phyloP scores from a whole-genome alignment of 345 rosid species.

The Pseudoturritis turrita region DNA sequence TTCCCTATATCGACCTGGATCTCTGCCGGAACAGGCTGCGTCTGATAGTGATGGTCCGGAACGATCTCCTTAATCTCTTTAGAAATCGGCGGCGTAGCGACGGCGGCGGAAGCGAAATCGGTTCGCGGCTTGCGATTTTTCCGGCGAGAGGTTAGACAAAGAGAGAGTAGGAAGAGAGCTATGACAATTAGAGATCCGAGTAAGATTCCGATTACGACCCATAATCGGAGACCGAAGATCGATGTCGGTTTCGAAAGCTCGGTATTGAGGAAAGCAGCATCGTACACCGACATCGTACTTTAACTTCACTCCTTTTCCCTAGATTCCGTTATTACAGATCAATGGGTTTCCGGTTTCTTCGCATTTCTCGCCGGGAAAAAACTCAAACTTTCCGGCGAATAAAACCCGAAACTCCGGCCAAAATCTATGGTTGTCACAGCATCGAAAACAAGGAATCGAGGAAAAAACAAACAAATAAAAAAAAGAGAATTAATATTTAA shows the following conservation, averaged over 20 bases:
- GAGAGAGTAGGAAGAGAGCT: conserved; percentile 73
- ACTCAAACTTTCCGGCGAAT: not conserved
- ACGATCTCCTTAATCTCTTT: conserved; percentile 85
- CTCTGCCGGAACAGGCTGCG: conserved; percentile 50
- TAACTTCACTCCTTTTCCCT: not conserved
- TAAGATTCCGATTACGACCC: conserved; percentile 77
- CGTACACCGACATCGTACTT: conserved; percentile 18
- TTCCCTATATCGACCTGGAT: conserved; percentile 90
- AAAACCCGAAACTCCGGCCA: not conserved
- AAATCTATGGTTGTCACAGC: not conserved
- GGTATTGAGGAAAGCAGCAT: conserved; percentile 28
- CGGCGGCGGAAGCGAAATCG: conserved; percentile 26
- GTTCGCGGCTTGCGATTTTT: conserved; percentile 34
- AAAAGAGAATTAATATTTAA: not conserved
- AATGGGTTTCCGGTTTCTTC: not conserved
- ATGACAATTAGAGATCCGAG: conserved; percentile 76
- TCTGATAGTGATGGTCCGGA: conserved; percentile 36
- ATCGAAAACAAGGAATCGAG: not conserved
- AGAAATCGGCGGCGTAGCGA: conserved; percentile 42
- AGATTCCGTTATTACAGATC: not conserved
- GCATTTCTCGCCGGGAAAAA: conserved; percentile 18
- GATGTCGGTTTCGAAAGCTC: conserved; percentile 64
- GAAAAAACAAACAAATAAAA: not conserved
- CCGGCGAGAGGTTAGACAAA: conserved; percentile 66
- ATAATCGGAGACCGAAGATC: conserved; percentile 67